Evolutionary conservation across 148 eudicot genomes (phyloP), one percentile per base, ranked within the genome.

Genomic region (Chenopodium berlandieri): DNA sequence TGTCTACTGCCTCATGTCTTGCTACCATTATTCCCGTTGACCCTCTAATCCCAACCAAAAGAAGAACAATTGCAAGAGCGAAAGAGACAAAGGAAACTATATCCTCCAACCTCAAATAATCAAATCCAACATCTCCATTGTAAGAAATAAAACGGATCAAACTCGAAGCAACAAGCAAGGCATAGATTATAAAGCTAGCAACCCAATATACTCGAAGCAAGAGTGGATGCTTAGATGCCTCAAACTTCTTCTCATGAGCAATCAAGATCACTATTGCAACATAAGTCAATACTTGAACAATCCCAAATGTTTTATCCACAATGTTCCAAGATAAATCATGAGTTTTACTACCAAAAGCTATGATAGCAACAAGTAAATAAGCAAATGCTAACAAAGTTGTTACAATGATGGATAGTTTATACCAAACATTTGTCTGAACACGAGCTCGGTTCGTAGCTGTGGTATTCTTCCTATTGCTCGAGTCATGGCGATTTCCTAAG

Each of bases 201-300:
- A 88, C 81, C 97, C 94, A 95, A 52, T 77, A 95, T 3, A 89
- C 79, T 64, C 97, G 83, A 70, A 95, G 91, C 7, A 86, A 79
- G 30, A 83, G 13, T 0, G 97, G 94, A 76, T 93, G 97, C 27
- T 75, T 85, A 14, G 80, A 64, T 48, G 95, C 91, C 71, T 77
- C 71, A 63, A 91, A 93, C 73, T 81, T 89, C 89, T 84, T 91
- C 85, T 90, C 93, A 68, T 93, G 97, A 40, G 82, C 86, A 63
- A 95, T 78, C 17, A 95, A 79, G 31, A 92, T 66, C 1, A 88
- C 78, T 2, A 92, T 88, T 0, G 78, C 90, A 10, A 86, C 73
- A 82, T 91, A 89, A 76, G 94, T 89, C 22, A 90, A 11, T 48
- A 89, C 91, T 83, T 93, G 96, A 79, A 89, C 71, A 68, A 92